phyloP scores from a whole-genome alignment of 441 rosid species.

The Syzygium malaccense region DNA sequence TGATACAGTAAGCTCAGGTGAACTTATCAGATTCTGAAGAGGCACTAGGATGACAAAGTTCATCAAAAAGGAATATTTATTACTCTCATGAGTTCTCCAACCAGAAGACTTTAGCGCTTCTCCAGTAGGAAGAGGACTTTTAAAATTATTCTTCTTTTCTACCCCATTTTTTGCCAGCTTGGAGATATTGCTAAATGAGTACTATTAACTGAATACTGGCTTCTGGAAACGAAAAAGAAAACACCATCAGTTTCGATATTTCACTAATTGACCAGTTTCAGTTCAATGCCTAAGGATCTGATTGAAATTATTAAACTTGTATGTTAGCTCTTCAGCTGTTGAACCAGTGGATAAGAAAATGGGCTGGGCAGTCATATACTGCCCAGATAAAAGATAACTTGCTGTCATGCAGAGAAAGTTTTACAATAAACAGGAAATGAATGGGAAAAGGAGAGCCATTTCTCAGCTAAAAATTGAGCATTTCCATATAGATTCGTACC shows the following conservation, averaged over 20 bases:
- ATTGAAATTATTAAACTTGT: not conserved
- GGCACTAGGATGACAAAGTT: not conserved
- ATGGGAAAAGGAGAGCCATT: not conserved
- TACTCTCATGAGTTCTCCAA: not conserved
- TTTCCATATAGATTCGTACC: conserved; percentile 29
- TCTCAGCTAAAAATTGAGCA: not conserved
- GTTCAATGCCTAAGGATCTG: not conserved
- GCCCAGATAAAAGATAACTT: not conserved
- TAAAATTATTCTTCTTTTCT: too few species aligned
- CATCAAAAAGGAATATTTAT: not conserved
- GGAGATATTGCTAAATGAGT: too few species aligned
- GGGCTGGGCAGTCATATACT: not conserved
- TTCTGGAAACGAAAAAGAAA: not conserved
- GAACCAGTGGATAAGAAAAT: not conserved
- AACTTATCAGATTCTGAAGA: not conserved
- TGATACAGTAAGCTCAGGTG: not conserved
- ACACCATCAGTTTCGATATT: not conserved
- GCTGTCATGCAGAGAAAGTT: not conserved
- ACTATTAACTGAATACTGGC: too few species aligned
- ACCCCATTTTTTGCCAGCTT: too few species aligned
- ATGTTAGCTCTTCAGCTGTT: not conserved
- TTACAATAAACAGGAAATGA: not conserved
- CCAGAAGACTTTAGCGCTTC: too few species aligned
- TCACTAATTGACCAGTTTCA: not conserved
- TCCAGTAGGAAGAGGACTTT: too few species aligned